Evolutionary conservation across 306 rosid genomes (phyloP).

Genomic region (Alnus rubra): DNA sequence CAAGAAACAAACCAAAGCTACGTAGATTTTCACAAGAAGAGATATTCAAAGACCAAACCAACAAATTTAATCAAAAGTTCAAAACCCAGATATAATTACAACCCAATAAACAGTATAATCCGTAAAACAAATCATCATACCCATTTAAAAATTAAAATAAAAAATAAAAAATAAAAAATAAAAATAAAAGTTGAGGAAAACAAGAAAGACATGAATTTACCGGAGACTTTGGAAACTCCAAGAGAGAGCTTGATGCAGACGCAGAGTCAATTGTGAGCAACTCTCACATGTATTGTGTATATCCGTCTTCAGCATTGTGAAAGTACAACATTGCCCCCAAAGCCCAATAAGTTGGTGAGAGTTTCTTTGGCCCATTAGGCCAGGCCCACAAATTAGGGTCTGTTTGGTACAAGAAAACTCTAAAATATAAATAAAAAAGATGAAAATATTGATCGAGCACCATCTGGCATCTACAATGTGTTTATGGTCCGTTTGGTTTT

Average conservation of each 20-base stretch:
- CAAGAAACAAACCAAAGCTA: neutral
- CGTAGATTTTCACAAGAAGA: neutral
- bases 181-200: neutral
- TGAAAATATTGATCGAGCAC: no score
- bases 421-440: no score
- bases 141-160: neutral
- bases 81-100: neutral
- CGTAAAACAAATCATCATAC: neutral
- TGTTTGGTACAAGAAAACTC: no score
- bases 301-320: neutral
- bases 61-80: neutral
- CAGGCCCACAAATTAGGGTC: neutral
- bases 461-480: no score
- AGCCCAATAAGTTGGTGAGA: neutral
- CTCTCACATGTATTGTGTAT: neutral
- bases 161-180: neutral
- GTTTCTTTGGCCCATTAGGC: neutral
- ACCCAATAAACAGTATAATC: neutral
- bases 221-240: conserved; percentile 4
- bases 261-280: neutral
- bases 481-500: no score
- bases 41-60: neutral
- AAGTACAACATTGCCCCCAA: neutral
- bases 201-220: neutral
- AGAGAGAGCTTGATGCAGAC: neutral